Percentiles rank a stretch among this genome's conserved stretches.
phyloP scores from a whole-genome alignment of 139 green algal genomes.

The Chlamydomonas sp. region DNA sequence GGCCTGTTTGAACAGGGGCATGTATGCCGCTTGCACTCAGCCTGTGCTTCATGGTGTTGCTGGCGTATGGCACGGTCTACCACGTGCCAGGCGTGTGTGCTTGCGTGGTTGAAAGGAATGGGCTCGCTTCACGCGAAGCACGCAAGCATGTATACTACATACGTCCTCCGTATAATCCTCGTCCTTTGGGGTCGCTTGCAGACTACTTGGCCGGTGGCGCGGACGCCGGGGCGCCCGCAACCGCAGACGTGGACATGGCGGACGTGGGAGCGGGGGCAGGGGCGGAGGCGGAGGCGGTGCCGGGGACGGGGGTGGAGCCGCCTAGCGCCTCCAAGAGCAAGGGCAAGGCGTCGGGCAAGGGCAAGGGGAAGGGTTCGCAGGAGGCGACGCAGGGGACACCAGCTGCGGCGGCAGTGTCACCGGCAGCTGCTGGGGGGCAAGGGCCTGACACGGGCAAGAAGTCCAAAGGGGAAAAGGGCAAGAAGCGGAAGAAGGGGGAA shows the following conservation, averaged over 20 bases:
- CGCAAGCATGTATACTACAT: too few relatives aligned
- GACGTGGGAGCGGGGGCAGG: neutral
- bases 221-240: too few relatives aligned
- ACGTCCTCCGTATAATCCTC: too few relatives aligned
- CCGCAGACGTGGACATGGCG: neutral
- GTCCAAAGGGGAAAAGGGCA: neutral
- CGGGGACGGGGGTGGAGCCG: neutral
- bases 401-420: neutral
- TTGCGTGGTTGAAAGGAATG: too few relatives aligned
- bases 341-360: neutral
- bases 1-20: too few relatives aligned
- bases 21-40: too few relatives aligned
- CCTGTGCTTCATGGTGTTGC: too few relatives aligned
- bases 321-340: neutral
- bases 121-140: too few relatives aligned
- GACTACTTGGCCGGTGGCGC: too few relatives aligned
- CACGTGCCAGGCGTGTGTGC: too few relatives aligned
- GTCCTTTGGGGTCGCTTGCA: too few relatives aligned
- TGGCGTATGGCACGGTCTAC: too few relatives aligned
- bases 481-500: neutral
- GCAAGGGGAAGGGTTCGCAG: neutral
- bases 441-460: neutral
- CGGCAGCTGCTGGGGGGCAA: neutral
- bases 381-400: neutral
- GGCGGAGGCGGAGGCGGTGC: neutral